Conservation (phyloP, 176 grass and related monocot genomes). For the Avena eriantha region DNA sequence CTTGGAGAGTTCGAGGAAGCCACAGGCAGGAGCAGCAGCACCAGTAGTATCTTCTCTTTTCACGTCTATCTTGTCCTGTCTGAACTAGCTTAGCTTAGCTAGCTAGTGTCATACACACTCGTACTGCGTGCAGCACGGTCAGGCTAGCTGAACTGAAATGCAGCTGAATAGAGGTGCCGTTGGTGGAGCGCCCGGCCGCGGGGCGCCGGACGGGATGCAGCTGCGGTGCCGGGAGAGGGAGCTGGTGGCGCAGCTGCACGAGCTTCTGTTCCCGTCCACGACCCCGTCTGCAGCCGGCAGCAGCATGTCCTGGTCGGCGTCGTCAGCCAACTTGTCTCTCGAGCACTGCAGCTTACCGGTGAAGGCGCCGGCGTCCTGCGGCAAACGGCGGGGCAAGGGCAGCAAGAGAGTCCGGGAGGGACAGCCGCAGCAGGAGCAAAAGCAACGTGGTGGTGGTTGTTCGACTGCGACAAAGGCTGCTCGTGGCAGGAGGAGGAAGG, state of each 20-base stretch:
- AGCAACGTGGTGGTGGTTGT: background rate
- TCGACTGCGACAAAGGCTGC: background rate
- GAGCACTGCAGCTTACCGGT: background rate
- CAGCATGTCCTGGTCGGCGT: background rate
- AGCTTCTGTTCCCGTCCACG: slow-evolving; percentile 6
- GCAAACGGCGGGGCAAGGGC: background rate
- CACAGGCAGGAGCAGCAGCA: no score
- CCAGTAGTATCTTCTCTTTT: no score
- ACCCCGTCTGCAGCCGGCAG: background rate
- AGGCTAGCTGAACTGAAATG: background rate
- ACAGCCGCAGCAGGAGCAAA: background rate
- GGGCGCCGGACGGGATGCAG: slow-evolving; percentile 17
- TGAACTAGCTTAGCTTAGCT: no score
- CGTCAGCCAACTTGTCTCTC: background rate
- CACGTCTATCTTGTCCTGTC: no score
- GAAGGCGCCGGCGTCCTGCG: background rate
- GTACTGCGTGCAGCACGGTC: background rate
- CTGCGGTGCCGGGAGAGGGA: background rate
- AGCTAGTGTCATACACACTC: no score
- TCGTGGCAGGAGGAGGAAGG: background rate
- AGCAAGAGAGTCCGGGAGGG: background rate
- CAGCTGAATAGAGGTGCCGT: background rate
- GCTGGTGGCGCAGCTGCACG: slow-evolving; percentile 39
- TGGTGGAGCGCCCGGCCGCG: background rate
- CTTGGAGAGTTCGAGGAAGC: no score